Percentiles rank a stretch among this genome's conserved stretches.
phyloP scores from a whole-genome alignment of 495 filamentous ascomycete genomes.

The Geoglossum glabrum region DNA sequence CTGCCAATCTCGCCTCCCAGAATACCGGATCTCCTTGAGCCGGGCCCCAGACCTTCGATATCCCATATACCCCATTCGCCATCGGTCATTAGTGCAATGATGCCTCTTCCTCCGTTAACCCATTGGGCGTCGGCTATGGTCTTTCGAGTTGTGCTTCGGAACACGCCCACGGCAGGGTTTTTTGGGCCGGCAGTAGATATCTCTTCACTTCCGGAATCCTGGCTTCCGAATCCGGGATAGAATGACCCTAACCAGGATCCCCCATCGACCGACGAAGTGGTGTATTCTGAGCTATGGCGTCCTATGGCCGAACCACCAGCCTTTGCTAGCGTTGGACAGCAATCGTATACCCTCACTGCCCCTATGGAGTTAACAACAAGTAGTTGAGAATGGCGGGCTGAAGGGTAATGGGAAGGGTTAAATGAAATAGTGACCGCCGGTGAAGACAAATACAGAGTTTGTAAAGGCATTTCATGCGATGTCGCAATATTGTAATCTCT shows the following conservation, averaged over 20 bases:
- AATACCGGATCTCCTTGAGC: constrained; percentile 24
- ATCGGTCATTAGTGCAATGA: constrained; percentile 58
- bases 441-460: constrained; percentile 40
- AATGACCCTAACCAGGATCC: constrained; percentile 50
- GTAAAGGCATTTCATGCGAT: constrained; percentile 34
- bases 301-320: not conserved
- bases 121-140: constrained; percentile 63
- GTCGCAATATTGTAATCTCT: constrained; percentile 19
- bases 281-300: constrained; percentile 13
- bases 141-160: constrained; percentile 33
- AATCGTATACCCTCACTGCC: constrained; percentile 45
- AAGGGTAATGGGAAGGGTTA: constrained; percentile 41
- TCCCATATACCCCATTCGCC: constrained; percentile 95
- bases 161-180: not conserved
- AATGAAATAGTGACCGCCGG: constrained; percentile 51
- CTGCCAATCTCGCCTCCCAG: constrained; percentile 34
- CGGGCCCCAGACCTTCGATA: constrained; percentile 44
- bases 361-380: constrained; percentile 47
- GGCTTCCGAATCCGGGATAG: constrained; percentile 40
- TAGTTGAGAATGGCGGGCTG: constrained; percentile 37
- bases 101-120: constrained; percentile 57
- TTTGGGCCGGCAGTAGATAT: not conserved
- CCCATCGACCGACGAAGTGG: constrained; percentile 25
- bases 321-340: constrained; percentile 3
- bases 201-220: not conserved